Percentiles rank a stretch among this genome's conserved stretches.
phyloP scores from a whole-genome alignment of 345 rosid genomes.

The Nephelium lappaceum region DNA sequence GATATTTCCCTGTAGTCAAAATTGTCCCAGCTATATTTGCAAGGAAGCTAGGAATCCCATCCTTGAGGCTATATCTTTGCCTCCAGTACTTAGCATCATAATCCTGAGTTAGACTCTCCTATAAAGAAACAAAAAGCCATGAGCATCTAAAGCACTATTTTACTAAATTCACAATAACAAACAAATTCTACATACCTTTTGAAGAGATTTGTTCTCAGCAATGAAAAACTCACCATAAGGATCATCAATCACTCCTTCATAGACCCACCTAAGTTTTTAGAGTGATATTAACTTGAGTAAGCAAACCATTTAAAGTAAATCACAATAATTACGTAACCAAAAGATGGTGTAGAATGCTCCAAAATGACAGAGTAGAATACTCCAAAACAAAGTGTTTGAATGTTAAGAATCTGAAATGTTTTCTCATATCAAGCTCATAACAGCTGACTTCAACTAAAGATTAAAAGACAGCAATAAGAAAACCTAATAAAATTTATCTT shows the following conservation, averaged over 20 bases:
- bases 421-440: not conserved
- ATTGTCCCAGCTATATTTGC: slow-evolving; percentile 87
- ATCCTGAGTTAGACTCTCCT: slow-evolving; percentile 97
- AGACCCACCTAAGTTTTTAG: slow-evolving; percentile 78
- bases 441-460: not conserved
- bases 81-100: slow-evolving; percentile 85
- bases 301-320: slow-evolving; percentile 21
- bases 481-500: not conserved
- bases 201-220: slow-evolving; percentile 84
- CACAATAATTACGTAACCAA: slow-evolving; percentile 11
- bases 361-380: slow-evolving; percentile 10
- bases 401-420: not conserved
- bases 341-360: slow-evolving; percentile 3
- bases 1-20: slow-evolving; percentile 94
- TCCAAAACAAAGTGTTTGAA: slow-evolving; percentile 4
- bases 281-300: slow-evolving; percentile 26
- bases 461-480: not conserved
- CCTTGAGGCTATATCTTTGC: slow-evolving; percentile 86
- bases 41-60: slow-evolving; percentile 95
- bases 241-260: slow-evolving; percentile 96
- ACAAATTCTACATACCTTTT: slow-evolving; percentile 55
- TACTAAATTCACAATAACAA: not conserved
- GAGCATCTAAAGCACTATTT: slow-evolving; percentile 26
- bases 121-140: slow-evolving; percentile 27
- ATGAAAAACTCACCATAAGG: slow-evolving; percentile 98